Evolutionary conservation across 495 filamentous ascomycete genomes (phyloP).

Genomic region (Podospora pseudoanserina): DNA sequence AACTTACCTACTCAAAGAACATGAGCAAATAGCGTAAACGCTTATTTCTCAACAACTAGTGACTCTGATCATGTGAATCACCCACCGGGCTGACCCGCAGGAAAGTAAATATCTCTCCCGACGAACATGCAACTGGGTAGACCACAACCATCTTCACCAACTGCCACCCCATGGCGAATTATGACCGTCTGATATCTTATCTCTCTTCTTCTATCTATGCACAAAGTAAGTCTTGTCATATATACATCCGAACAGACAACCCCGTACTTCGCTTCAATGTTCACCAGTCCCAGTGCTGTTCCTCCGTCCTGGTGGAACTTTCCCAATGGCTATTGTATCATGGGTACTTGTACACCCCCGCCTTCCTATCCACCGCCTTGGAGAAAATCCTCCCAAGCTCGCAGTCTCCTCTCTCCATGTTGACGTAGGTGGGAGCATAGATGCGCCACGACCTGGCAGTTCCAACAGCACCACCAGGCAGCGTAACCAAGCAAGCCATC

Average conservation of each 20-base stretch:
- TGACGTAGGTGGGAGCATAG: conserved; percentile 6
- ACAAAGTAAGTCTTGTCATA: background rate
- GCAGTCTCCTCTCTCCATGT: conserved; percentile 7
- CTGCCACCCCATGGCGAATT: no score
- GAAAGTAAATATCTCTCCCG: background rate
- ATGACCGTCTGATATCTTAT: background rate
- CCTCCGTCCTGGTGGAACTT: no score
- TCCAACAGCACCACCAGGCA: conserved; percentile 10
- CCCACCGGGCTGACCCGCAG: no score
- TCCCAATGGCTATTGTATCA: background rate
- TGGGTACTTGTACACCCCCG: conserved; percentile 15
- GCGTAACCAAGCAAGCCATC: conserved; percentile 16
- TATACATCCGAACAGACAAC: background rate
- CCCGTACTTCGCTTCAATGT: background rate
- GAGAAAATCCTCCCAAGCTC: conserved; percentile 16
- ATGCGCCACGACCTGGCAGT: conserved; percentile 16
- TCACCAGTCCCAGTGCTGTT: no score
- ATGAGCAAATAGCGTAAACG: no score
- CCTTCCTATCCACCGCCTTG: conserved; percentile 12
- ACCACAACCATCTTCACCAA: no score
- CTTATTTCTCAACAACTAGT: no score
- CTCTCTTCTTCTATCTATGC: background rate
- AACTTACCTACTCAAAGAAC: no score
- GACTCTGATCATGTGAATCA: no score
- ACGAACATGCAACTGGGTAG: no score